Conservation (phyloP, 140 eudicot genomes). For the Anethum foeniculum region DNA sequence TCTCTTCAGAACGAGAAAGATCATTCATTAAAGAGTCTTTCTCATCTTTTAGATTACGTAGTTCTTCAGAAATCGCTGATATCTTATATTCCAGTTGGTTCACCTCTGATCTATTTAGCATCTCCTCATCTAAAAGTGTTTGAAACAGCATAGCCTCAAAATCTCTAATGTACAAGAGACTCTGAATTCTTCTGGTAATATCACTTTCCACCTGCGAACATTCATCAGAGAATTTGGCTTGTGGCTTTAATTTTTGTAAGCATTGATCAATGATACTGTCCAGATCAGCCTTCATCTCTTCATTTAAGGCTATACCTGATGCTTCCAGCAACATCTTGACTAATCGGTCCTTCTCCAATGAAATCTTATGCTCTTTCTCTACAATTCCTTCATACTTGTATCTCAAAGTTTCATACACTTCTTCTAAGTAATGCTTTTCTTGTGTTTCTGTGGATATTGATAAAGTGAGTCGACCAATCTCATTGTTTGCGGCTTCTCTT, state of each 20-base stretch:
- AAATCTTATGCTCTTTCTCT: conserved; percentile 22
- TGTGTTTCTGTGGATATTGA: conserved; percentile 46
- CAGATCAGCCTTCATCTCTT: conserved; percentile 21
- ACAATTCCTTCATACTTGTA: conserved; percentile 29
- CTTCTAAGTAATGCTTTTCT: conserved; percentile 41
- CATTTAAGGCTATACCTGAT: conserved; percentile 38
- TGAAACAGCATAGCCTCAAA: conserved; percentile 44
- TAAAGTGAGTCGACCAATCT: conserved; percentile 48
- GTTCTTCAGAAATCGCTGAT: conserved; percentile 40
- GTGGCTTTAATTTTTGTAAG: conserved; percentile 38
- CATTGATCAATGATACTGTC: conserved; percentile 31
- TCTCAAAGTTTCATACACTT: conserved; percentile 37
- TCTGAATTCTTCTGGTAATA: conserved; percentile 41
- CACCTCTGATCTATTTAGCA: conserved; percentile 28
- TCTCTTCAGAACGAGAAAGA: conserved; percentile 70
- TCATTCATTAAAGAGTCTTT: conserved; percentile 37
- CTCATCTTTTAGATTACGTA: conserved; percentile 43
- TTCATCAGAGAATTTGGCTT: conserved; percentile 15
- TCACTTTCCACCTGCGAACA: conserved; percentile 30
- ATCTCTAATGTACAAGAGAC: conserved; percentile 45
- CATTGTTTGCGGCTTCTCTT: conserved; percentile 46
- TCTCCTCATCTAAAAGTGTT: conserved; percentile 47
- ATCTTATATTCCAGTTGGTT: conserved; percentile 35
- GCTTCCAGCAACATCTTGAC: conserved; percentile 38
- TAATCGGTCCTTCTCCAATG: conserved; percentile 43